Evolutionary conservation across 2,329 filamentous ascomycete species (phyloP), one percentile per base, ranked within the genome.

Genomic region (Alternaria ventricosa): DNA sequence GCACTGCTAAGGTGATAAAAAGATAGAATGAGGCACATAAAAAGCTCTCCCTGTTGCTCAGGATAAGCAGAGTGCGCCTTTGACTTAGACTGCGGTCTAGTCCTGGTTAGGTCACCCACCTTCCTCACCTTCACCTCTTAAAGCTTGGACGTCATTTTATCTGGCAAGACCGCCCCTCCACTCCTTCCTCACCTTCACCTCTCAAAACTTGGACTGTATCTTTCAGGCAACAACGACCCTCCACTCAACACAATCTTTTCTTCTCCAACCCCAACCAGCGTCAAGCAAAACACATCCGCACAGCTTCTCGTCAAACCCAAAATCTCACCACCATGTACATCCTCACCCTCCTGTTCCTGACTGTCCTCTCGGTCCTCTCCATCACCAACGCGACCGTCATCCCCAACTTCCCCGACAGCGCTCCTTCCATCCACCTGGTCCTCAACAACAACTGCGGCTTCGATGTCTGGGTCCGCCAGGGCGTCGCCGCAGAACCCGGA

Each of bases 31-130:
- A 18, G 15, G 15, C 15, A 10, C 2, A n/a, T 2, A 10, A 10
- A 18, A 10, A 5, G 33, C 15, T 10, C 8, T n/a, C 2, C 4
- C 1, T n/a, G 1, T 1, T 41, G 0, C 33, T 5, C 30, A 9
- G 6, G 15, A 36, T 15, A 1, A 36, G 0, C 1, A 36, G 30
- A 36, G 30, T 36, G 13, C 30, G 13, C 7, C 13, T 15, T 36
- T 36, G 30, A 36, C 30, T 15, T 6, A 36, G 30, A 36, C 30
- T 36, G 12, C 30, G 30, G 13, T 36, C 6, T 8, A 0, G 30
- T 36, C 30, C 30, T 1, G 13, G 0, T 1, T 36, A 36, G 13
- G 30, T n/a, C 33, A 41, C 33, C 15, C 33, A 41, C 33, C 33
- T 41, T 41, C 8, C 33, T 41, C 33, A n/a, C 33, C 33, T 41